Evolutionary conservation across 768 basidiomycete species (phyloP).

Genomic region (Sutorius australiensis): DNA sequence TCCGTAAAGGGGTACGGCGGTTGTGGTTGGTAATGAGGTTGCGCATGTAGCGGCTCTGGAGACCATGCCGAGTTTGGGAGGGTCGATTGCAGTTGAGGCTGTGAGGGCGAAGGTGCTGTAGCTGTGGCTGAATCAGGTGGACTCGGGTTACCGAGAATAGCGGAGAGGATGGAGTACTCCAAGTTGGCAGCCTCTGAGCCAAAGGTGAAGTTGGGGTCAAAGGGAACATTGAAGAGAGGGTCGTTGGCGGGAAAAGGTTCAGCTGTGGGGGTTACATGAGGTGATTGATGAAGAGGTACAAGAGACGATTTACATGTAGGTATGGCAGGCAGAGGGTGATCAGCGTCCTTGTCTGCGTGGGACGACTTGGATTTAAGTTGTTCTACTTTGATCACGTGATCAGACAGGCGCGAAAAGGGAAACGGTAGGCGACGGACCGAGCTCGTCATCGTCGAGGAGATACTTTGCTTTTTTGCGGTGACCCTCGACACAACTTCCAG

Average conservation of each 20-base stretch:
- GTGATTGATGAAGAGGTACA: background rate
- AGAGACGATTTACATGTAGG: slow-evolving; percentile 29
- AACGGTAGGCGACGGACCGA: slow-evolving; percentile 48
- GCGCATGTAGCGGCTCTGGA: slow-evolving; percentile 32
- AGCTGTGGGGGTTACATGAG: slow-evolving; percentile 30
- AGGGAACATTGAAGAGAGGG: slow-evolving; percentile 55
- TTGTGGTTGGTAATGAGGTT: slow-evolving; percentile 29
- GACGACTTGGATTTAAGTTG: slow-evolving; percentile 35
- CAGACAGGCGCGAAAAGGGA: slow-evolving; percentile 6
- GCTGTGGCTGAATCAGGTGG: slow-evolving; percentile 34
- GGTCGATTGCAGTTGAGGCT: slow-evolving; percentile 18
- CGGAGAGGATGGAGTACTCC: slow-evolving; percentile 92
- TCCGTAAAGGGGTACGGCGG: slow-evolving; percentile 27
- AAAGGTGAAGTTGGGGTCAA: slow-evolving; percentile 63
- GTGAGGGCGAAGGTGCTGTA: slow-evolving; percentile 28
- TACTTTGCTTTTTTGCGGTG: slow-evolving; percentile 98
- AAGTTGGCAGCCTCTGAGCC: slow-evolving; percentile 89
- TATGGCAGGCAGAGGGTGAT: slow-evolving; percentile 25
- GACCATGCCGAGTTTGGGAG: slow-evolving; percentile 37
- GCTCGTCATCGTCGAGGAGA: slow-evolving; percentile 88
- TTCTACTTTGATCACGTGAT: slow-evolving; percentile 36
- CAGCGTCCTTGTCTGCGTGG: slow-evolving; percentile 28
- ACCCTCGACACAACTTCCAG: slow-evolving; percentile 86
- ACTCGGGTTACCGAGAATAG: slow-evolving; percentile 81
- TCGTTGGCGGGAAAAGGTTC: slow-evolving; percentile 54